These are phyloP conservation scores for Cladosporium sp. DNA, from an alignment of 2,329 filamentous ascomycete species.

Conservation along the genomic window DNA sequence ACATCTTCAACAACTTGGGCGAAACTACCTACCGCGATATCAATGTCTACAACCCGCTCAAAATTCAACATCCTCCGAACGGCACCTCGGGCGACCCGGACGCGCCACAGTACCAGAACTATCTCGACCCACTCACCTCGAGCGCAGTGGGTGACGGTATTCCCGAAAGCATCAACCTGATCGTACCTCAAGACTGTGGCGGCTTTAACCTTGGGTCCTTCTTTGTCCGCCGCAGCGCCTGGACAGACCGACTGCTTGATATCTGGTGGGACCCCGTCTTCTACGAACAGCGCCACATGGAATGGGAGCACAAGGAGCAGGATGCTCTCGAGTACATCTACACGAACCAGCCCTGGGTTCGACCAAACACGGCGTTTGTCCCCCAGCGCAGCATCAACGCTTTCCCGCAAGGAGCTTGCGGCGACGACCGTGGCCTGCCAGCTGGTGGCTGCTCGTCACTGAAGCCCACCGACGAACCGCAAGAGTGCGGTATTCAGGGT, in stretches of 20 bases:
- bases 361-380: constrained; percentile 83
- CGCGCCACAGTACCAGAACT: constrained; percentile 51
- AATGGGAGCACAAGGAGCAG: constrained; percentile 99
- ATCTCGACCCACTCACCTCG: constrained; percentile 72
- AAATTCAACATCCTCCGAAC: constrained; percentile 81
- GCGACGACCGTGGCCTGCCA: constrained; percentile 71
- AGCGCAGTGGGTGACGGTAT: constrained; percentile 77
- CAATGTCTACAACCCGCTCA: constrained; percentile 91
- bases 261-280: constrained; percentile 98
- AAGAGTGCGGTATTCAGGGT: constrained; percentile 36
- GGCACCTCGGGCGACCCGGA: constrained; percentile 33
- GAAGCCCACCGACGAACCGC: constrained; percentile 21
- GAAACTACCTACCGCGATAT: constrained; percentile 87
- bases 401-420: constrained; percentile 88
- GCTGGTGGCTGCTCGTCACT: constrained; percentile 39
- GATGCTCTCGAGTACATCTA: constrained; percentile 94
- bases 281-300: constrained; percentile 98
- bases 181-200: constrained; percentile 89
- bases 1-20: constrained; percentile 81
- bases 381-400: constrained; percentile 92
- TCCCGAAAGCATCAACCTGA: constrained; percentile 75
- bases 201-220: constrained; percentile 98
- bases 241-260: constrained; percentile 89
- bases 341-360: constrained; percentile 85
- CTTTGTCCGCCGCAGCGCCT: constrained; percentile 80